Base-by-base conservation (phyloP, 2,329 filamentous ascomycete genomes). In the Neofusicoccum laricinum region DNA sequence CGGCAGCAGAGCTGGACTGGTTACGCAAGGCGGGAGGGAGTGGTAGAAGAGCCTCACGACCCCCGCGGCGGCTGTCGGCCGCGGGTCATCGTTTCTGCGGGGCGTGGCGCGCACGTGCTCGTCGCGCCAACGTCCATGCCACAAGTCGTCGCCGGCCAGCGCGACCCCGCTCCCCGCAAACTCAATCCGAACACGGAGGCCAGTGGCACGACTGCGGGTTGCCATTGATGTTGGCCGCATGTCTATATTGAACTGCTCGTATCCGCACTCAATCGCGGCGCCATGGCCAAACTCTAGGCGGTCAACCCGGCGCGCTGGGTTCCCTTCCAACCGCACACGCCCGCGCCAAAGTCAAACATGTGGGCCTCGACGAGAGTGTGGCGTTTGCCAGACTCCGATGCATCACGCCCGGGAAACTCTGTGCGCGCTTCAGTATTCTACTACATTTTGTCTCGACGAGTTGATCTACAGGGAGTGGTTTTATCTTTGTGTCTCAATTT, bases 401-500 rank as follows among this genome's bases (percentile, higher is more conserved):
- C 48, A 11, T 21, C 49, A 53, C 49, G 8, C 51, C 11, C 5
- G 30, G 14, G n/a, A 5, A 38, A 36, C 15, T 30, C n/a, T 19
- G 11, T 43, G 21, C 30, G 25, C 38, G 61, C 25, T 53, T 53
- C 45, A 17, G 14, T 50, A 53, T 41, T 63, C 61, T 63, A 38
- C 45, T 63, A 63, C 61, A 63, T 63, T 63, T 59, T 59, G 41
- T 46, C 61, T 63, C 49, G 61, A 53, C 61, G 32, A 21, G 36
- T 43, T 63, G 61, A 63, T 63, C 48, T 63, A 63, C 61, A 63
- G 30, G 36, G 48, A 45, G 48, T 49, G 48, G 34, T 53, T 63
- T 53, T 49, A 50, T 63, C 38, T 63, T 45, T 36, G 17, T 61
- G 48, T 63, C 61, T 63, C 61, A 63, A 63, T 63, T 63, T 63